Evolutionary conservation across 1,284 basidiomycete species (phyloP).

Genomic region (Ganoderma lingzhi): DNA sequence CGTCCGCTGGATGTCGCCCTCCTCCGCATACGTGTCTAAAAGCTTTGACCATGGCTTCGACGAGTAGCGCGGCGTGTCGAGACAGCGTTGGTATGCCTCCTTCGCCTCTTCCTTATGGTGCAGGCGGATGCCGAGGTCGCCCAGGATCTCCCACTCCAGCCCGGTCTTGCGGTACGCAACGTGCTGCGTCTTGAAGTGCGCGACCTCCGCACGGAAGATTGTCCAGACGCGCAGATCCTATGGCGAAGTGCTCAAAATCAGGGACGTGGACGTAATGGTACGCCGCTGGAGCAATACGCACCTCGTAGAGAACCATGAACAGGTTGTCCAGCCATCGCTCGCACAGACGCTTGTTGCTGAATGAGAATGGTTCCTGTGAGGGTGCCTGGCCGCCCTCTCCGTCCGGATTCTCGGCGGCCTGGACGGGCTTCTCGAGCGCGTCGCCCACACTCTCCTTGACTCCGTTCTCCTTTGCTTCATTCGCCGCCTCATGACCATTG

Average conservation of each 20-base stretch:
- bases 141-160: slow-evolving; percentile 98
- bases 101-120: slow-evolving; percentile 98
- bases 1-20: slow-evolving; percentile 90
- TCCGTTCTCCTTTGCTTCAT: slow-evolving; percentile 38
- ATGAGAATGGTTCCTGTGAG: slow-evolving; percentile 79
- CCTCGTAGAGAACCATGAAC: slow-evolving; percentile 99
- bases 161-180: slow-evolving; percentile 97
- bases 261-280: slow-evolving; percentile 3
- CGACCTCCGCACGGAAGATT: slow-evolving; percentile 98
- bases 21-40: slow-evolving; percentile 94
- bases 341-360: slow-evolving; percentile 96
- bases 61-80: slow-evolving; percentile 88
- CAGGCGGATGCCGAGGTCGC: slow-evolving; percentile 90
- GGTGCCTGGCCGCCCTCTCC: slow-evolving; percentile 48
- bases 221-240: slow-evolving; percentile 99
- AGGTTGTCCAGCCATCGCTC: slow-evolving; percentile 98
- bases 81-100: slow-evolving; percentile 95
- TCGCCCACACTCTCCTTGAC: slow-evolving; percentile 36
- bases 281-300: slow-evolving; percentile 43
- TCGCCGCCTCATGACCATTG: slow-evolving; percentile 2
- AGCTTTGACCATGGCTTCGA: slow-evolving; percentile 93
- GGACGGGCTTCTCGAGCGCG: slow-evolving; percentile 66
- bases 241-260: neutral
- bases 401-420: slow-evolving; percentile 57
- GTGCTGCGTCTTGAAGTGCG: slow-evolving; percentile 97